Evolutionary conservation across 768 basidiomycete species (phyloP).

Genomic region (Auriculariales sp.): DNA sequence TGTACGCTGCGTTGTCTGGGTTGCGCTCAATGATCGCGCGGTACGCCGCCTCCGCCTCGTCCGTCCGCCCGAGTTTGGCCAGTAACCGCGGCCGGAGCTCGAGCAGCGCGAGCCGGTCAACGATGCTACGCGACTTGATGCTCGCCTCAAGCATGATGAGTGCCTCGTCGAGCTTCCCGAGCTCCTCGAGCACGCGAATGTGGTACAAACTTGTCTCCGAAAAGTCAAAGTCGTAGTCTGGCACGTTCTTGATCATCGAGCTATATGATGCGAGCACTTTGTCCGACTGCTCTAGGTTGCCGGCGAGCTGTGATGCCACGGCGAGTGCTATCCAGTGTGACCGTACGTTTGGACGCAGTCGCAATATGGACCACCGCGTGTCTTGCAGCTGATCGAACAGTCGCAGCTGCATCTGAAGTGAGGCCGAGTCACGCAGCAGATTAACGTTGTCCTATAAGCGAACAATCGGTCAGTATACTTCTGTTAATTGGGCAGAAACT

Average conservation of each 20-base stretch:
- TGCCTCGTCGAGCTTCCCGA: conserved; percentile 24
- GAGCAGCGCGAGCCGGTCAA: conserved; percentile 53
- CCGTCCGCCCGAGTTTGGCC: conserved; percentile 41
- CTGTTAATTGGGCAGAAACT: no score
- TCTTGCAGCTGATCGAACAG: conserved; percentile 65
- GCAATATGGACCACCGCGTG: conserved; percentile 68
- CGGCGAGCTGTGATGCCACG: conserved; percentile 76
- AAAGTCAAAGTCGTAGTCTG: conserved; percentile 66
- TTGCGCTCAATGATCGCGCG: conserved; percentile 70
- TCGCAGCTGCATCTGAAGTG: conserved; percentile 78
- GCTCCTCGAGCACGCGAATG: conserved; percentile 54
- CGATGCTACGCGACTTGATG: conserved; percentile 45
- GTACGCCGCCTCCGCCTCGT: conserved; percentile 75
- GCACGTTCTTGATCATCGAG: conserved; percentile 59
- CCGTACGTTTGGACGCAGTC: conserved; percentile 65
- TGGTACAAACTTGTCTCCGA: conserved; percentile 76
- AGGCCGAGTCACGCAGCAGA: conserved; percentile 79
- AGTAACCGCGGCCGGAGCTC: conserved; percentile 65
- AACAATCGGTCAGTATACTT: conserved; percentile 1
- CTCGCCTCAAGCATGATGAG: conserved; percentile 20
- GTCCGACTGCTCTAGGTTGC: conserved; percentile 54
- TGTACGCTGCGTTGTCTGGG: conserved; percentile 70
- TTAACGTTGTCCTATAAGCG: conserved; percentile 74
- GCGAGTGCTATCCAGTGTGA: conserved; percentile 85
- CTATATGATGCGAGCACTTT: conserved; percentile 63